Conservation (phyloP, 768 basidiomycete genomes). For the Calocybe indica region DNA sequence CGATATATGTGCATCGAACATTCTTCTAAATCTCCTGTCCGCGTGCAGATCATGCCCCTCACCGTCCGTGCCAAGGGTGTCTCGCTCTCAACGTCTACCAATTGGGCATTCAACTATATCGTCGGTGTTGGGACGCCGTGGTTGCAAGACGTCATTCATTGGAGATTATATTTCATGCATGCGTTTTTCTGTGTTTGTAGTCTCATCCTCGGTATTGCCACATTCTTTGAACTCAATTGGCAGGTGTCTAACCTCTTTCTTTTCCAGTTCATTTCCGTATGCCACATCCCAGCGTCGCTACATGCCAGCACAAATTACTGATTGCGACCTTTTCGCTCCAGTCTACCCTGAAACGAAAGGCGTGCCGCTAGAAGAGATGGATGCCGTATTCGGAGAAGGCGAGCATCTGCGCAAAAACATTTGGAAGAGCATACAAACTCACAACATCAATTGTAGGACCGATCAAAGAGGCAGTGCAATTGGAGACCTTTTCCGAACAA, state of each 20-base stretch:
- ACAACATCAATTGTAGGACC: constrained; percentile 1
- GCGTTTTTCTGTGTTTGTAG: constrained; percentile 89
- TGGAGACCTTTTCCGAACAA: constrained; percentile 4
- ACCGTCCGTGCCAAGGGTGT: constrained; percentile 90
- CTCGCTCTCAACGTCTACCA: constrained; percentile 89
- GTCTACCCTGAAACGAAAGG: constrained; percentile 88
- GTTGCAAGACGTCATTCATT: constrained; percentile 84
- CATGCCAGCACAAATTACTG: neutral
- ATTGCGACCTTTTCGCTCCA: constrained; percentile 16
- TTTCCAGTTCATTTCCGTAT: constrained; percentile 67
- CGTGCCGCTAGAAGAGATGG: constrained; percentile 87
- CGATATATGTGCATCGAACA: neutral
- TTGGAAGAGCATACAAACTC: neutral
- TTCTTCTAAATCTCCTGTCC: neutral
- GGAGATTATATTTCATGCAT: constrained; percentile 94
- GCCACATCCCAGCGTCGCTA: constrained; percentile 17
- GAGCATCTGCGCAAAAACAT: neutral
- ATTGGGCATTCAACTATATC: constrained; percentile 81
- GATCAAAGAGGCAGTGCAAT: neutral
- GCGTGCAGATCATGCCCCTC: constrained; percentile 75
- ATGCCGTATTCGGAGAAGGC: constrained; percentile 86
- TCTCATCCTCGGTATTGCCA: constrained; percentile 54
- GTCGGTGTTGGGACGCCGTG: constrained; percentile 86
- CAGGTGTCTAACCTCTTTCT: neutral
- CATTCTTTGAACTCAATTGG: no score